Evolutionary conservation across 2,329 filamentous ascomycete genomes (phyloP), one percentile per base, ranked within the genome.

Genomic region (Ceratocystiopsis sp.): DNA sequence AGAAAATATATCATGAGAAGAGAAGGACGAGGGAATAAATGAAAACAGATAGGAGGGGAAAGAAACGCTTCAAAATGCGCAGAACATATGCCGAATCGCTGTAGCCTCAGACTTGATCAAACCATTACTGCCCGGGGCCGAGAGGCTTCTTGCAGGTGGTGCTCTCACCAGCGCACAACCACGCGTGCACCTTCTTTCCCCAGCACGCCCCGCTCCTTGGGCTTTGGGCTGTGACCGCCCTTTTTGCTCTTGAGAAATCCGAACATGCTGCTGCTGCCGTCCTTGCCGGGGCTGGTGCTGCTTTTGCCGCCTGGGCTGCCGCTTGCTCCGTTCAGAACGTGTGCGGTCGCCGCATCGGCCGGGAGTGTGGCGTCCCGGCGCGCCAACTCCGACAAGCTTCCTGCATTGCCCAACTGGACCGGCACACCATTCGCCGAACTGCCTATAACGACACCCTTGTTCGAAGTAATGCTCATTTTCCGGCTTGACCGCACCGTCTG

Each of bases 131-230:
- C 14, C 34, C 11, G 34, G 34, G 34, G 10, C 6, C 25, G 25
- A 29, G 25, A 10, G 25, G 25, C 9, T 29, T 29, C 25, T 8
- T 29, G 25, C 19, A 21, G 19, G 4, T 21, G 19, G 10, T 35
- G 33, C 33, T 35, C 34, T 15, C 34, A 29, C 25, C 25, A 8
- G 53, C 75, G 78, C 55, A 89, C 80, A 45, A 89, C 73, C 50
- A 85, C 79, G 57, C 91, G 72, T 12, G 91, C 87, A 15, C 91
- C 91, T 59, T 96, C 87, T 57, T 96, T 96, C 45, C 91, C 91
- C 46, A 98, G 58, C 9, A 98, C 87, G 46, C 91, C 91, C 44
- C 85, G 75, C 63, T 96, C 87, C 59, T 85, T 89, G 21, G 87
- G 87, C 64, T 94, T 95, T 2, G 91, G 91, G 57, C 86, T 95